Base-by-base conservation (phyloP, 164 flowering plant species). In the Umbilicus rupestris region DNA sequence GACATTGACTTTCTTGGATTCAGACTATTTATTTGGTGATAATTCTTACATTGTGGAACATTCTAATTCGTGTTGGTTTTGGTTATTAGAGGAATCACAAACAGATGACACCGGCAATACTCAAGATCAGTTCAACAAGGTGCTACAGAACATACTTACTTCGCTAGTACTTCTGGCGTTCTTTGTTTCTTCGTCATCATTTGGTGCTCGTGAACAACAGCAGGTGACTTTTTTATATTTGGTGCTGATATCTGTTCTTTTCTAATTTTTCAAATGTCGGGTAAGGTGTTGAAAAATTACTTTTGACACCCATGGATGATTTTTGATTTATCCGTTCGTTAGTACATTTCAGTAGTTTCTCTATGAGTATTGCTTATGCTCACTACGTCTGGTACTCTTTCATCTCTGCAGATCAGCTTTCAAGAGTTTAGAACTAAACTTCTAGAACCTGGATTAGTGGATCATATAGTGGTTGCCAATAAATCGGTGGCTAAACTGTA, bases 391-490 rank as follows among this genome's bases (percentile, higher is more conserved):
- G 28, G 11, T 22, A 7, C 49, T 45, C 19, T 45, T 45, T 45
- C 15, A 2, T 72, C 68, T 57, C 63, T 66, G 64, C 90, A 91
- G 96, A 89, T 91, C 63, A 91, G 89, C 71, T 91, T 89, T 69
- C 96, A 89, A 72, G 97, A 91, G 79, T 91, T 91, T 76, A 87
- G 84, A 72, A 89, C 84, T 75, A 87, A 91, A 78, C 90, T 89
- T 74, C 86, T 91, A 50, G 96, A 91, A 72, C 88, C 92, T 37
- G 97, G 96, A 37, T 71, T 86, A 58, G 97, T 91, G 64, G 96
- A 91, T 70, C 97, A 81, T 70, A 84, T 91, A 65, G 92, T 85
- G 45, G 82, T 91, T 67, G 78, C 94, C 29, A 89, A 91, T 69
- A 89, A 89, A 72, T 84, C 97, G 39, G 90, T 91, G 71, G 97